Evolutionary conservation across 148 eudicot genomes (phyloP).

Genomic region (Vaccinium vitisidaea): DNA sequence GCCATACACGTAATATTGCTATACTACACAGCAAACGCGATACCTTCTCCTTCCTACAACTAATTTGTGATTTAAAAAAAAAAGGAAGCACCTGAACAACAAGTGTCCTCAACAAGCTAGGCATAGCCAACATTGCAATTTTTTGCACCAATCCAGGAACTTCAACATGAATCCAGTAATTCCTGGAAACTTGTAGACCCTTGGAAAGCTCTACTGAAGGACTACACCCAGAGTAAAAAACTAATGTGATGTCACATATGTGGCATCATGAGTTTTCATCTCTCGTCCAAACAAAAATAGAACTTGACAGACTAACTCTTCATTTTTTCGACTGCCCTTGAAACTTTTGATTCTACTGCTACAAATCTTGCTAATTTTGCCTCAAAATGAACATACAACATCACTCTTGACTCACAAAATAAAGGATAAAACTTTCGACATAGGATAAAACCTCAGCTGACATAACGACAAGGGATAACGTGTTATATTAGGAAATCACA

Average conservation of each 20-base stretch:
- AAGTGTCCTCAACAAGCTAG: not conserved
- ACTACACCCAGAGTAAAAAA: not conserved
- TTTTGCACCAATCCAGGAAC: not conserved
- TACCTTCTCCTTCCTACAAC: not conserved
- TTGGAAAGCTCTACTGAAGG: not conserved
- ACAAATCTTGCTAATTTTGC: not conserved
- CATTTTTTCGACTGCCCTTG: not conserved
- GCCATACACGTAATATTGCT: not conserved
- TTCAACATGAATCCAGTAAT: not conserved
- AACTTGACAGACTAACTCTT: not conserved
- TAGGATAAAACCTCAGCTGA: not conserved
- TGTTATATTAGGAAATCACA: not conserved
- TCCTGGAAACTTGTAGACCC: not conserved
- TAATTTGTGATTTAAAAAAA: not conserved
- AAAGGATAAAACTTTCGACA: not conserved
- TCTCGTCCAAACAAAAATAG: not conserved
- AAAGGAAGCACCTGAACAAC: not conserved
- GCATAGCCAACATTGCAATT: not conserved
- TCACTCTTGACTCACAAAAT: not conserved
- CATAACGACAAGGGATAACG: not conserved
- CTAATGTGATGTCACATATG: not conserved
- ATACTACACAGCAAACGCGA: not conserved
- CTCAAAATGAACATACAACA: not conserved
- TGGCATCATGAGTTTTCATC: not conserved
- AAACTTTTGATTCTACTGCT: not conserved